These are phyloP conservation scores for Vickermania spadyakhi DNA, from an alignment of 208 protist species.

Conservation along the genomic window DNA sequence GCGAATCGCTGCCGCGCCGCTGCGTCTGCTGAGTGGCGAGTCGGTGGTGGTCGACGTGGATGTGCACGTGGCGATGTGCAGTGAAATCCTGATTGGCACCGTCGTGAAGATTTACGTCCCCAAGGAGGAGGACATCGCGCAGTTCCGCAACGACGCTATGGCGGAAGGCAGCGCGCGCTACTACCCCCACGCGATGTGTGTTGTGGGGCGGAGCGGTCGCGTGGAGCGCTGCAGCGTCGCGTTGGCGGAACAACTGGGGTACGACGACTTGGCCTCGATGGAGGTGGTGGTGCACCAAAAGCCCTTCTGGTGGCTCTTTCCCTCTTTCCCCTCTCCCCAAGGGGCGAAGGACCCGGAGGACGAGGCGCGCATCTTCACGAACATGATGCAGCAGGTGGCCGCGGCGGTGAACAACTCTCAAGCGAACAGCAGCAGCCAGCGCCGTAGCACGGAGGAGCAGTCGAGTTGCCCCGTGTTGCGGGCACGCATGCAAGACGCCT, in stretches of 20 bases:
- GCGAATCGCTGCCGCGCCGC: background rate
- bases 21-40: background rate
- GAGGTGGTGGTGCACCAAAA: background rate
- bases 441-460: background rate
- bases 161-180: constrained; percentile 3
- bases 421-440: background rate
- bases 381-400: background rate
- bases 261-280: background rate
- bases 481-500: background rate
- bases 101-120: background rate
- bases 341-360: background rate
- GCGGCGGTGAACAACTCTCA: background rate
- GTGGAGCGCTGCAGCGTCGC: background rate
- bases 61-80: constrained; percentile 4
- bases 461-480: background rate
- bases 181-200: constrained; percentile 3
- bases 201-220: constrained; percentile 3
- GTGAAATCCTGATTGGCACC: background rate
- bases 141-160: background rate
- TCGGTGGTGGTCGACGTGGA: background rate
- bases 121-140: background rate
- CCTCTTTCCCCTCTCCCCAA: background rate
- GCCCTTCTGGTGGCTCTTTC: background rate
- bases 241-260: constrained; percentile 7
- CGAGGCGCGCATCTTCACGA: background rate